Evolutionary conservation across 2,329 filamentous ascomycete genomes (phyloP), one percentile per base, ranked within the genome.

Genomic region (Arthroderma sp.): DNA sequence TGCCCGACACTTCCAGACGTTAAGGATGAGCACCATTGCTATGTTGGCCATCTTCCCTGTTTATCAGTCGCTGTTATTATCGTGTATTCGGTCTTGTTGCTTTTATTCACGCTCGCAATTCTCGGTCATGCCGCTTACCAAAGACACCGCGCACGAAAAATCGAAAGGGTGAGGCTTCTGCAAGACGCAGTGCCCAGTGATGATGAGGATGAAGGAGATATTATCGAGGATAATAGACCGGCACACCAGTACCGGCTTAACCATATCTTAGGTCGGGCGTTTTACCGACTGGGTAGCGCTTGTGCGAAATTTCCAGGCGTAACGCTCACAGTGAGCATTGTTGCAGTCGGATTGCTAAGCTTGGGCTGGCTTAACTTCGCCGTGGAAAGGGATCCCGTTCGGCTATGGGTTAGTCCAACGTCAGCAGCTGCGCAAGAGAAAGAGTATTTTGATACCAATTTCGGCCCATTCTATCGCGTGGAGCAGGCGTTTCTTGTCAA

Each of bases 401-500:
- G 84, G 40, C 70, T 98, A 6, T 98, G 91, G 91, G 91, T 98
- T n/a, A 88, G 89, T 55, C 91, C 91, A 5, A 83, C 83, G 6
- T 96, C 91, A 3, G 77, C 80, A 40, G 89, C 93, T 15, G 91
- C 91, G 0, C 76, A 86, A 59, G 89, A 98, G 61, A 98, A 98
- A 67, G 75, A 75, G 1, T 98, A 93, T 60, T 98, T 96, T 52
- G 93, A 98, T 59, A 63, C 76, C 32, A 87, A 86, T 54, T 98
- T 98, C 60, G 93, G 91, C 0, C 87, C 89, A 0, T 98, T 98
- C 58, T 98, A 91, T 65, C 83, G 91, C 36, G 83, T 88, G 0
- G 85, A 98, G 62, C 91, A 98, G 65, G 78, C 81, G 0, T 98
- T 98, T 62, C 64, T 98, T 9, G 86, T 96, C 50, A 98, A 96